phyloP scores from a whole-genome alignment of 257 asterid species.

The Salvia splendens region DNA sequence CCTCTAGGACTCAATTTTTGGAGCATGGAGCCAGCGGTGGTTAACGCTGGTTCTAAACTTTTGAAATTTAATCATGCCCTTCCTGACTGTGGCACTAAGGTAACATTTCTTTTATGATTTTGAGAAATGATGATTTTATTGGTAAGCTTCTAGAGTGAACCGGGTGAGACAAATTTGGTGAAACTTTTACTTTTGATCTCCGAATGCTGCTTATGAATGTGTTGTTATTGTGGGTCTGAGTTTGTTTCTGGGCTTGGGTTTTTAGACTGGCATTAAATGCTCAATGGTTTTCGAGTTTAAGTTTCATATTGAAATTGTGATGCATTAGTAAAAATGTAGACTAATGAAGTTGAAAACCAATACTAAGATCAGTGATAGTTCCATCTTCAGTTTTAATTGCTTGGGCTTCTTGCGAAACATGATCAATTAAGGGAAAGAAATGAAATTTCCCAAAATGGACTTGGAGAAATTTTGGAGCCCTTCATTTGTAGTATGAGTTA shows the following conservation, averaged over 20 bases:
- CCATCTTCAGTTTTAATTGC: constrained; percentile 21
- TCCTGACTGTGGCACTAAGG: constrained; percentile 36
- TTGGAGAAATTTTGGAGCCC: constrained; percentile 6
- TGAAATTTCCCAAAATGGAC: neutral
- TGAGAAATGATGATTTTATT: constrained; percentile 17
- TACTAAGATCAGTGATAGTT: constrained; percentile 17
- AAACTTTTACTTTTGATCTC: neutral
- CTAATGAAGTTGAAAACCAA: constrained; percentile 17
- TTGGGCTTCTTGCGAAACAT: constrained; percentile 12
- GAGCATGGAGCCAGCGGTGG: constrained; percentile 45
- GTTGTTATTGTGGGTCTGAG: constrained; percentile 4
- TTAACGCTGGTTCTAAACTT: constrained; percentile 42
- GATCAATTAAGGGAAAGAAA: neutral
- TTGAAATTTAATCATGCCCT: constrained; percentile 35
- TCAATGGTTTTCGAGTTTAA: constrained; percentile 11
- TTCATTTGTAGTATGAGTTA: neutral
- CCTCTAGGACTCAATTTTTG: constrained; percentile 13
- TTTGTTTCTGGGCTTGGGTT: constrained; percentile 26
- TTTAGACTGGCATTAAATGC: constrained; percentile 9
- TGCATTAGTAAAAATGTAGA: constrained; percentile 14
- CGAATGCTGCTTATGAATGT: constrained; percentile 3
- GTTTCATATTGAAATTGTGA: constrained; percentile 18
- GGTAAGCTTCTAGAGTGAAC: constrained; percentile 24
- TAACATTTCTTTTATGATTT: constrained; percentile 16
- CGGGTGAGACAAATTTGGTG: constrained; percentile 8